Evolutionary conservation across 23 red algal species (phyloP).

Genomic region (Gracilariopsis chorda): DNA sequence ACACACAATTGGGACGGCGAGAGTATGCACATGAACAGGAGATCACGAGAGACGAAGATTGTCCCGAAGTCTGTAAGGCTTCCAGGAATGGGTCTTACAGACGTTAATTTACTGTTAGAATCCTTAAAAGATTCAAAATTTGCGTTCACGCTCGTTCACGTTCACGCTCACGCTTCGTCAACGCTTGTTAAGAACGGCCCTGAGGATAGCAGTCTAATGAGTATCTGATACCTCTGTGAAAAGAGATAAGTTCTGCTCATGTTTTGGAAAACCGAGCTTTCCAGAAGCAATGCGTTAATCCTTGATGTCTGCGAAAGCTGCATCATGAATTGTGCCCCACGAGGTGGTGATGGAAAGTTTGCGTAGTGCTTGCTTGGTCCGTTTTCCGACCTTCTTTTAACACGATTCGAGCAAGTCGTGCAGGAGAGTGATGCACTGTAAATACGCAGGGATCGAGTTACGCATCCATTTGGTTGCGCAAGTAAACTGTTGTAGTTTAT

Average conservation of each 20-base stretch:
- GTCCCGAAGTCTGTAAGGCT: no score
- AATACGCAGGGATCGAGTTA: constrained; percentile 3
- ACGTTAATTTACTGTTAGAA: no score
- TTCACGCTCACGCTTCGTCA: no score
- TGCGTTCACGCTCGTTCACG: no score
- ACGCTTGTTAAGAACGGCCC: no score
- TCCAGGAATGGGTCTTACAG: no score
- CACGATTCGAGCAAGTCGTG: not conserved
- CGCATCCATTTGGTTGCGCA: no score
- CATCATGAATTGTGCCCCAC: not conserved
- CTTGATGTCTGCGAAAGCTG: not conserved
- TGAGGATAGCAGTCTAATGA: constrained; percentile 12
- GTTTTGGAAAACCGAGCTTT: not conserved
- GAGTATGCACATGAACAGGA: no score
- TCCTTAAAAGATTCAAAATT: no score
- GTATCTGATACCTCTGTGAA: constrained; percentile 36
- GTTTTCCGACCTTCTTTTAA: not conserved
- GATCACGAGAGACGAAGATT: no score
- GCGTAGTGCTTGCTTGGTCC: not conserved
- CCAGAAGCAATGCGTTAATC: not conserved
- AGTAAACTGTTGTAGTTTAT: constrained; percentile 18
- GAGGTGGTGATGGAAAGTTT: not conserved
- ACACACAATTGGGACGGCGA: no score
- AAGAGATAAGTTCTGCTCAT: not conserved
- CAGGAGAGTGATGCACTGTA: not conserved